Evolutionary conservation across 2,329 filamentous ascomycete genomes (phyloP).

Genomic region (Bipolaris gigantea): DNA sequence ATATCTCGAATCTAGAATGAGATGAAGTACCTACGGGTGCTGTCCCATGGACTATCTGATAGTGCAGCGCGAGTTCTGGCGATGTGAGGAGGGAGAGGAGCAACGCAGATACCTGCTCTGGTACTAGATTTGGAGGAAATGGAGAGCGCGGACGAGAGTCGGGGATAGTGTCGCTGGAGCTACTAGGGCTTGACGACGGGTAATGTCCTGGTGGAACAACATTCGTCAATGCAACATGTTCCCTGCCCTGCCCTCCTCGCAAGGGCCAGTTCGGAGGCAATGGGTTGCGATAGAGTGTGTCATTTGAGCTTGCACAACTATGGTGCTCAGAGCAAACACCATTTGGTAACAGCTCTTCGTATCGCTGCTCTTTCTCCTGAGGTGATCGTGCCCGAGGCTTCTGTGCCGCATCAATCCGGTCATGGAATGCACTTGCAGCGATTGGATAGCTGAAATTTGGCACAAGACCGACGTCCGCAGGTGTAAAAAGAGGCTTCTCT

Average conservation of each 20-base stretch:
- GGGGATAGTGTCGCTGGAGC: not conserved
- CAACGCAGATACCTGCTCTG: slow-evolving; percentile 6
- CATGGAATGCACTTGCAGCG: slow-evolving; percentile 15
- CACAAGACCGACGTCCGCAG: slow-evolving; percentile 16
- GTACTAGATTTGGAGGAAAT: not conserved
- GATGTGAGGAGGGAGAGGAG: slow-evolving; percentile 16
- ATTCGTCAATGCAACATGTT: not conserved
- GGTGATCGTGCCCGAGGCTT: not conserved
- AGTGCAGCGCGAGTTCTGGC: slow-evolving; percentile 16
- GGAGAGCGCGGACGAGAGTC: not conserved
- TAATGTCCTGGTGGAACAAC: slow-evolving; percentile 1
- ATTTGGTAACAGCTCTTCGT: not conserved
- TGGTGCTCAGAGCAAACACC: not conserved
- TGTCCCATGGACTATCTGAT: not conserved
- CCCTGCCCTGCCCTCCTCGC: not conserved
- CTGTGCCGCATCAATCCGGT: slow-evolving; percentile 1
- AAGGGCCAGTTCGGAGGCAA: not conserved
- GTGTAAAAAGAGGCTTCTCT: not conserved
- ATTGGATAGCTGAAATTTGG: slow-evolving; percentile 32
- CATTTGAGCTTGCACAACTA: not conserved
- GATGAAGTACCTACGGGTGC: not conserved
- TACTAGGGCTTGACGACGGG: not conserved
- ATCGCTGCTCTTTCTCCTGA: not conserved
- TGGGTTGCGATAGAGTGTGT: not conserved
- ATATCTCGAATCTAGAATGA: not conserved